Conservation (phyloP, 495 filamentous ascomycete genomes). For the Rhizodiscina lignyota region DNA sequence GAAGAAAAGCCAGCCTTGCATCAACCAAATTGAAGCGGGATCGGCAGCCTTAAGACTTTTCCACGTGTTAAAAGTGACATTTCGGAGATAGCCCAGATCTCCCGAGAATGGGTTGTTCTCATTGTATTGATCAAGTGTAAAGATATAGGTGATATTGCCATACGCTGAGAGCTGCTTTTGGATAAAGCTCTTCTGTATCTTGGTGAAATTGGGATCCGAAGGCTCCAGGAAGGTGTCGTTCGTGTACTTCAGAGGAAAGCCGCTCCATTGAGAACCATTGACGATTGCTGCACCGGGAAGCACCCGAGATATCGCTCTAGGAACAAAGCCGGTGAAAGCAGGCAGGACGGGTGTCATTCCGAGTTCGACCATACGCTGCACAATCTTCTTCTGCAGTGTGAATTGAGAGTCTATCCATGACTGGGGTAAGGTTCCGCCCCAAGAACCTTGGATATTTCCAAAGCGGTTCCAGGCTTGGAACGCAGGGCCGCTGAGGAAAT, state of each 20-base stretch:
- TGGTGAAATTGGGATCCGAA: constrained; percentile 26
- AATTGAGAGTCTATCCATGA: too few relatives aligned
- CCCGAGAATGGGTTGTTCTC: constrained; percentile 34
- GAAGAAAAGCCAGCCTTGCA: too few relatives aligned
- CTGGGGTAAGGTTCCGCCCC: too few relatives aligned
- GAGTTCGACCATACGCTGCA: too few relatives aligned
- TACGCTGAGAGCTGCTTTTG: constrained; percentile 29
- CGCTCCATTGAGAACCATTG: constrained; percentile 29
- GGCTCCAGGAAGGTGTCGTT: constrained; percentile 35
- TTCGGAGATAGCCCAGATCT: constrained; percentile 28
- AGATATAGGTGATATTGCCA: constrained; percentile 33
- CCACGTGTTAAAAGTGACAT: constrained; percentile 27
- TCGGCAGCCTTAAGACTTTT: too few relatives aligned
- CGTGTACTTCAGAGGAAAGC: constrained; percentile 26
- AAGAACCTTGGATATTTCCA: constrained; percentile 38
- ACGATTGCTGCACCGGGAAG: constrained; percentile 29
- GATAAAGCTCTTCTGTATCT: constrained; percentile 31
- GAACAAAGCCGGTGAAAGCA: too few relatives aligned
- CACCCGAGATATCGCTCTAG: constrained; percentile 23
- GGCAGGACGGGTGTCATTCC: too few relatives aligned
- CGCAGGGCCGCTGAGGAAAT: constrained; percentile 32
- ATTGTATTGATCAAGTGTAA: constrained; percentile 37
- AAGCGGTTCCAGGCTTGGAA: constrained; percentile 42
- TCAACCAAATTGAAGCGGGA: too few relatives aligned
- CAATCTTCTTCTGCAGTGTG: too few relatives aligned